phyloP scores from a whole-genome alignment of 495 filamentous ascomycete species.

The Lophiostoma macrostomum region DNA sequence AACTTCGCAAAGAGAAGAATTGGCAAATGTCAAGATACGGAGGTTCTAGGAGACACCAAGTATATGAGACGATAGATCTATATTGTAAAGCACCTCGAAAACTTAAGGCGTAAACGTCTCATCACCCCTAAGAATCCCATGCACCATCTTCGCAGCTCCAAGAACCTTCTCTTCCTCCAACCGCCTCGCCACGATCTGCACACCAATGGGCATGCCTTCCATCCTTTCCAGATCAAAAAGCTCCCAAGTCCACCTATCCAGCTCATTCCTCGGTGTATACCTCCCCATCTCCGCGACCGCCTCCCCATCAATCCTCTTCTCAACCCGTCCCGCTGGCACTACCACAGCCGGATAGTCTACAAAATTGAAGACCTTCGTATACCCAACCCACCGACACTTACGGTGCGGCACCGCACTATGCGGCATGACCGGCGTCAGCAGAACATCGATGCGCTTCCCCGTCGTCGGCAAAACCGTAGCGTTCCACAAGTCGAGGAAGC shows the following conservation, averaged over 20 bases:
- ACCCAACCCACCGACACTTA: constrained; percentile 37
- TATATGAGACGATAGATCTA: no score
- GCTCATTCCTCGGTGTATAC: constrained; percentile 34
- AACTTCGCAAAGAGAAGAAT: no score
- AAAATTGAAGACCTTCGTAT: constrained; percentile 38
- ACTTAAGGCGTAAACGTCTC: constrained; percentile 1
- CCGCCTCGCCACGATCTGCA: constrained; percentile 33
- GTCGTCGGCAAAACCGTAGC: constrained; percentile 31
- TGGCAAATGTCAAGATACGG: no score
- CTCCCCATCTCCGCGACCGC: constrained; percentile 3
- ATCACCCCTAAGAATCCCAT: constrained; percentile 25
- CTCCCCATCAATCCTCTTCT: constrained; percentile 21
- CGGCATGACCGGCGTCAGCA: constrained; percentile 37
- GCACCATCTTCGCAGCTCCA: constrained; percentile 45
- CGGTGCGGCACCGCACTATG: constrained; percentile 39
- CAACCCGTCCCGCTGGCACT: constrained; percentile 30
- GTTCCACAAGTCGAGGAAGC: constrained; percentile 58
- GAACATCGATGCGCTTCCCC: constrained; percentile 38
- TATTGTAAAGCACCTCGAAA: no score
- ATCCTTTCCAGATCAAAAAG: constrained; percentile 32
- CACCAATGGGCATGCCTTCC: constrained; percentile 32
- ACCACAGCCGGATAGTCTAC: constrained; percentile 36
- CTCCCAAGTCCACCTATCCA: constrained; percentile 40
- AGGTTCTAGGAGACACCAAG: no score
- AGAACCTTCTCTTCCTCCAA: constrained; percentile 39